Evolutionary conservation across 1,284 basidiomycete species (phyloP), one percentile per base, ranked within the genome.

Genomic region (Tylopilus sp.): DNA sequence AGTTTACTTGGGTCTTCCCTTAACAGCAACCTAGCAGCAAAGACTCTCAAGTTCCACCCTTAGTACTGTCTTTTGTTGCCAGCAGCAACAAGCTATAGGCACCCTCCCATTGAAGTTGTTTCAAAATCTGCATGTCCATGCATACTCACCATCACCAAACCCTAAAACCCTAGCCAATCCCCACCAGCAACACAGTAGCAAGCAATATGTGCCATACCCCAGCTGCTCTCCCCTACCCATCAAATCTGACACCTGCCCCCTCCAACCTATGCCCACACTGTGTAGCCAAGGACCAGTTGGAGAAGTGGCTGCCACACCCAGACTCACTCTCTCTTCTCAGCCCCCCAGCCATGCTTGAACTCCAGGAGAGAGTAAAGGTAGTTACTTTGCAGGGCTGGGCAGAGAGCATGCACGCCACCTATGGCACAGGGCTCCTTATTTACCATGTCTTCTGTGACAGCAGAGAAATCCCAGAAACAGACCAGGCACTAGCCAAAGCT

Each of bases 361-460:
- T 27, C 0, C 12, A 14, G 10, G 55, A 68, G 6, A 12, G 34
- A 6, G 21, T 42, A 1, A 66, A 56, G 23, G 19, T 9, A 0
- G 62, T 67, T 1, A 67, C 45, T 0, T 6, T 66, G 6, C 16
- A 50, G 1, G 61, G 65, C 0, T 66, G 62, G 62, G 35, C 42
- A 3, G 37, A 65, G 3, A 66, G 29, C 10, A 66, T 37, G 0
- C 2, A 14, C 1, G 23, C 45, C 1, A n/a, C 33, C 0, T 68
- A 68, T 4, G 27, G 65, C 3, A 39, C 25, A 7, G 52, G 57
- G 1, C 57, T 67, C 0, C 52, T 68, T 0, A 14, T 58, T 1
- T 68, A 41, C 17, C 64, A 68, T 9, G 3, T 53, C 2, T 68
- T 60, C 17, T 67, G 57, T 3, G 42, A 68, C 5, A 27, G 8